These are phyloP conservation scores for Olyra latifolia DNA, from an alignment of 176 grass and related monocot genomes.

Conservation along the genomic window DNA sequence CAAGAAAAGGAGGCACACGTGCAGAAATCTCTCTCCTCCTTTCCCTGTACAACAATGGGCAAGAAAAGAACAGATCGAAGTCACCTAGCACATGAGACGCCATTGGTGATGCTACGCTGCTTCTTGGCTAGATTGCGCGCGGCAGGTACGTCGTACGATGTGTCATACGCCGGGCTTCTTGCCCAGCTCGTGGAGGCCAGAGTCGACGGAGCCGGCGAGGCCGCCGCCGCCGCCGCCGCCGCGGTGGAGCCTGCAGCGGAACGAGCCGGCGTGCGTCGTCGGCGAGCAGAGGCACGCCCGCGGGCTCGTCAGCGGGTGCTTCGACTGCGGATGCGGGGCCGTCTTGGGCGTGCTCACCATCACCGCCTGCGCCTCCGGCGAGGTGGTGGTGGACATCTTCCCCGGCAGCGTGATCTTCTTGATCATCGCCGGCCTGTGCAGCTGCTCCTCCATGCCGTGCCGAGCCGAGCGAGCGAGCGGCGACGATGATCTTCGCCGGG, in stretches of 20 bases:
- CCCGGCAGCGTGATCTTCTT: slow-evolving; percentile 34
- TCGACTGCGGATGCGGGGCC: slow-evolving; percentile 14
- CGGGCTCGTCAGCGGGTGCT: slow-evolving; percentile 34
- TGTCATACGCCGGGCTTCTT: slow-evolving; percentile 50
- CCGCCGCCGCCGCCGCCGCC: slow-evolving; percentile 15
- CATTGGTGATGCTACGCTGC: neutral
- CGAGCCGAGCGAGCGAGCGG: slow-evolving; percentile 15
- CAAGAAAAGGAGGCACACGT: neutral
- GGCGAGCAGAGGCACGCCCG: slow-evolving; percentile 72
- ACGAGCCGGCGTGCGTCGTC: slow-evolving; percentile 69
- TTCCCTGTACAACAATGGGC: neutral
- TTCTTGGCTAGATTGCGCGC: neutral
- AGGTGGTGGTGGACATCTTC: neutral
- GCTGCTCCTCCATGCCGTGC: slow-evolving; percentile 36
- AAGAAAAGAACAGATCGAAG: no score
- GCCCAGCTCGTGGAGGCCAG: slow-evolving; percentile 37
- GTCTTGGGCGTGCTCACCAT: slow-evolving; percentile 38
- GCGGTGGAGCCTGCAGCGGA: slow-evolving; percentile 75
- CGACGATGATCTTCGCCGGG: neutral
- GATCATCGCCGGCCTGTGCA: slow-evolving; percentile 11
- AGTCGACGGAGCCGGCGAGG: neutral
- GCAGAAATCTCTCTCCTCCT: neutral
- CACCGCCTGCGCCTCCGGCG: slow-evolving; percentile 32
- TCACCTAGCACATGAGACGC: neutral
- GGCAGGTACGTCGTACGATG: neutral